These are phyloP conservation scores for Parachaetomium inaequale DNA, from an alignment of 495 filamentous ascomycete species.

Conservation along the genomic window DNA sequence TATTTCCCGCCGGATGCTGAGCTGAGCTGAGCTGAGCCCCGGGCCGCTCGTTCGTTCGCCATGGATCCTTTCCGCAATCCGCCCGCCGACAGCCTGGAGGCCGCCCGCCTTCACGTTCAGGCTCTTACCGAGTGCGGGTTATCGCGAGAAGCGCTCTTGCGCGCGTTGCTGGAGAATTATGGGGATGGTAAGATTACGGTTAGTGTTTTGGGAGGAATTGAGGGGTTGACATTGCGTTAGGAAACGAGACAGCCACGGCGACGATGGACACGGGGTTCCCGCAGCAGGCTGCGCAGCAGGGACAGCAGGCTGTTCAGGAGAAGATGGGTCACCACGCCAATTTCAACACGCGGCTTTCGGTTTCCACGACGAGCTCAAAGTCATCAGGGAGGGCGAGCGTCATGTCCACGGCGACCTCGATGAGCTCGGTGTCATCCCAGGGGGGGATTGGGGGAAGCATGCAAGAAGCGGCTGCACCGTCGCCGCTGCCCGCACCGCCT, in stretches of 20 bases:
- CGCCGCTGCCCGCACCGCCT: constrained; percentile 14
- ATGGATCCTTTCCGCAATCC: constrained; percentile 45
- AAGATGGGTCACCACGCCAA: constrained; percentile 13
- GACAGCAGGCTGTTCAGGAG: constrained; percentile 16
- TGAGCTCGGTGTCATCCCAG: constrained; percentile 33
- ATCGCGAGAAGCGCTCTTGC: constrained; percentile 32
- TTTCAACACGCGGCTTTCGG: constrained; percentile 29
- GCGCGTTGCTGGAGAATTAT: constrained; percentile 32
- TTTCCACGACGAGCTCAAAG: constrained; percentile 37
- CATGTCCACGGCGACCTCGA: constrained; percentile 29
- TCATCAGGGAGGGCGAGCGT: constrained; percentile 37
- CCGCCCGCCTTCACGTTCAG: constrained; percentile 34
- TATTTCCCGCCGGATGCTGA: constrained; percentile 6
- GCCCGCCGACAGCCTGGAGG: constrained; percentile 31
- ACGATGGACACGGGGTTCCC: constrained; percentile 16
- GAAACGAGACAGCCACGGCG: not conserved
- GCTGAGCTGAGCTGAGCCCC: constrained; percentile 7
- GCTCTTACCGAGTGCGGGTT: constrained; percentile 32
- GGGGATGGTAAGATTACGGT: constrained; percentile 15
- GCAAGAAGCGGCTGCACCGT: constrained; percentile 17
- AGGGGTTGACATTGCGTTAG: not conserved
- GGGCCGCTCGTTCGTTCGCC: not conserved
- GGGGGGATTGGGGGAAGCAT: constrained; percentile 3
- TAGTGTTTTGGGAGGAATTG: not conserved
- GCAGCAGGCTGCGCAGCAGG: constrained; percentile 17